Conservation (phyloP, 495 filamentous ascomycete genomes). For the Penicillium coprophilum region DNA sequence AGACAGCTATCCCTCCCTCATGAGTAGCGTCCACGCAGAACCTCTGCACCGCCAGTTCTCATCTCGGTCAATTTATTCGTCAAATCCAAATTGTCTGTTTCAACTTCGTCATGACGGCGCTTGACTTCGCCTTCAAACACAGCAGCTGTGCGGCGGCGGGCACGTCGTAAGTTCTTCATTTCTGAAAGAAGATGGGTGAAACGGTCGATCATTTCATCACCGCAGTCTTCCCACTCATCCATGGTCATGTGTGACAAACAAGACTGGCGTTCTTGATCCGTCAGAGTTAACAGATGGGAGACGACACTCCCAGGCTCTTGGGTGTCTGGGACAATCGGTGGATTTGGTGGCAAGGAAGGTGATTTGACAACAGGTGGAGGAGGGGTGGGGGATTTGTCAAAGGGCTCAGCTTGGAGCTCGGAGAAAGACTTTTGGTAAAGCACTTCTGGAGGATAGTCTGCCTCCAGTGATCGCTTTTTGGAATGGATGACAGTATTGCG, state of each 20-base stretch:
- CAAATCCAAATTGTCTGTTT: slow-evolving; percentile 38
- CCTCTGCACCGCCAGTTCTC: slow-evolving; percentile 44
- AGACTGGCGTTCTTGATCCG: slow-evolving; percentile 50
- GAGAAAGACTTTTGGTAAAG: slow-evolving; percentile 44
- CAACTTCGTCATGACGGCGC: slow-evolving; percentile 46
- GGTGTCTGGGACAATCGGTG: slow-evolving; percentile 11
- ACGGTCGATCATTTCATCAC: slow-evolving; percentile 73
- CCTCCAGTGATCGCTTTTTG: slow-evolving; percentile 39
- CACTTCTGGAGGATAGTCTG: slow-evolving; percentile 45
- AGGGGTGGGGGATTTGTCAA: slow-evolving; percentile 39
- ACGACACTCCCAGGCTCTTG: slow-evolving; percentile 31
- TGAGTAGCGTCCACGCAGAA: slow-evolving; percentile 41
- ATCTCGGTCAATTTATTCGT: slow-evolving; percentile 44
- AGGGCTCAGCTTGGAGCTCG: slow-evolving; percentile 47
- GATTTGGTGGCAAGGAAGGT: slow-evolving; percentile 22
- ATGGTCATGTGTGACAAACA: slow-evolving; percentile 66
- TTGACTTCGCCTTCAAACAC: slow-evolving; percentile 70
- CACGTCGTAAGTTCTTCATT: slow-evolving; percentile 61
- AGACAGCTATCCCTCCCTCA: slow-evolving; percentile 14
- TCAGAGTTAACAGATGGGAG: slow-evolving; percentile 28
- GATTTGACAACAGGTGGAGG: slow-evolving; percentile 22
- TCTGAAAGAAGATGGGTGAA: slow-evolving; percentile 63
- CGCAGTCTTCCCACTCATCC: slow-evolving; percentile 78
- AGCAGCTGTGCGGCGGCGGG: slow-evolving; percentile 62
- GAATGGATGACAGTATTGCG: slow-evolving; percentile 27